Evolutionary conservation across 352 stramenopile genomes (phyloP), one percentile per base, ranked within the genome.

Genomic region (Phytophthora idaei): DNA sequence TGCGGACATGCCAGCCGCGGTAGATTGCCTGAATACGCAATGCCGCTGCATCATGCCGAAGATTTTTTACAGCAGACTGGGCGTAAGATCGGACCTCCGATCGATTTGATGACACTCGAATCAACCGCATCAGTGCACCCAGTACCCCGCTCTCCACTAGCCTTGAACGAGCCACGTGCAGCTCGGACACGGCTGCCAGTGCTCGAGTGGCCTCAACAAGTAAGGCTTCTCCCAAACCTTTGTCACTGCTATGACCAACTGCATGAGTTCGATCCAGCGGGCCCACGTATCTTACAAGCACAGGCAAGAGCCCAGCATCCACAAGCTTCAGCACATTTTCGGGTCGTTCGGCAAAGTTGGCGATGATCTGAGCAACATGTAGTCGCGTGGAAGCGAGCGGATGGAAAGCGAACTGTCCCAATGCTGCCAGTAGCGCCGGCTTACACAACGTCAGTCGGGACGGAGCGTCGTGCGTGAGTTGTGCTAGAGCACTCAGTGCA

Each of bases 321-420:
- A 93, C 62, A 36, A 93, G 72, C 46, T 90, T 93, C 7, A 90
- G 52, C 32, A 85, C 77, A 64, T 93, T 93, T 63, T 92, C 85
- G 0, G 76, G 76, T 4, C 81, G 78, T 39, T 88, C 80, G 2
- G 85, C 76, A 64, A 93, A 91, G 65, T 93, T 90, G n/a, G 83
- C 83, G 50, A 92, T 82, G 45, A 90, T 89, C 44, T 83, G 78
- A 28, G 85, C 83, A 34, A 91, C 86, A 46, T 88, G 87, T 17
- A 79, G 74, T 0, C 80, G 78, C 14, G 83, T 87, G 29, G 79
- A 73, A 25, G 77, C 66, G 17, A 90, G 76, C 8, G 83, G 80
- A 41, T 91, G 83, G 52, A 87, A 87, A 27, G 83, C 82, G 51
- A 92, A 88, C 39, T 87, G 78, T 34, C 85, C 74, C 15, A 93